phyloP scores from a whole-genome alignment of 768 basidiomycete species.

The Leucosporidium creatinivorum region DNA sequence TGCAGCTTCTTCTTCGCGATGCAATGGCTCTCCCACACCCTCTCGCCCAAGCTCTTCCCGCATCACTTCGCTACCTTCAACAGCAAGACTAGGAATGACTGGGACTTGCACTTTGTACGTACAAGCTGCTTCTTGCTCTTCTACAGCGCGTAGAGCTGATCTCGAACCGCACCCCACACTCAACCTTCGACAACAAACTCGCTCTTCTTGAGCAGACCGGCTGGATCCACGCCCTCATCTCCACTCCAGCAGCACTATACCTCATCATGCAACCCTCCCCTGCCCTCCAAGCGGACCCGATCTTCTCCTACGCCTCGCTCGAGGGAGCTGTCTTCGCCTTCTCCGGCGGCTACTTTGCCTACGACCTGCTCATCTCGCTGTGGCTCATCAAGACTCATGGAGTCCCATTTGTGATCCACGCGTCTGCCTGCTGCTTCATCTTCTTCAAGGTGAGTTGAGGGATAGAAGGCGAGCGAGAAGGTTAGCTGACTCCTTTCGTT shows the following conservation, averaged over 20 bases:
- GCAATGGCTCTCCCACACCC: background rate
- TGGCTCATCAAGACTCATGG: conserved; percentile 3
- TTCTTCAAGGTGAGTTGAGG: conserved; percentile 4
- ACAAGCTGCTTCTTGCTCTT: background rate
- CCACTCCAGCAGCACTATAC: background rate
- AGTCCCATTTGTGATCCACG: conserved; percentile 1
- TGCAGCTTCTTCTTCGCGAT: conserved; percentile 1
- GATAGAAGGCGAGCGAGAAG: background rate
- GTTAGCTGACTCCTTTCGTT: conserved; percentile 6
- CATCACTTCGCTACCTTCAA: background rate
- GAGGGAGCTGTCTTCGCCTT: background rate
- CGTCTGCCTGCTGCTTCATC: conserved; percentile 7
- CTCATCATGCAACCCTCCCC: conserved; percentile 4
- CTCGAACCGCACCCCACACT: too few relatives aligned
- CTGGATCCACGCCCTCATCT: conserved; percentile 5
- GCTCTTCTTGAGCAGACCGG: background rate
- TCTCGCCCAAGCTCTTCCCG: background rate
- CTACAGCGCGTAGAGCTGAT: background rate
- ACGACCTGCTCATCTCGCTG: conserved; percentile 7
- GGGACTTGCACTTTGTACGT: conserved; percentile 5
- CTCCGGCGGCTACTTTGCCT: conserved; percentile 3
- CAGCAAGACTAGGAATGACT: background rate
- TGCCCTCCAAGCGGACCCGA: background rate
- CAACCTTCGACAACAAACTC: background rate
- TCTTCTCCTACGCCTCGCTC: conserved; percentile 1